Conservation (phyloP, 768 basidiomycete genomes). For the Boletus vinaceobasis region DNA sequence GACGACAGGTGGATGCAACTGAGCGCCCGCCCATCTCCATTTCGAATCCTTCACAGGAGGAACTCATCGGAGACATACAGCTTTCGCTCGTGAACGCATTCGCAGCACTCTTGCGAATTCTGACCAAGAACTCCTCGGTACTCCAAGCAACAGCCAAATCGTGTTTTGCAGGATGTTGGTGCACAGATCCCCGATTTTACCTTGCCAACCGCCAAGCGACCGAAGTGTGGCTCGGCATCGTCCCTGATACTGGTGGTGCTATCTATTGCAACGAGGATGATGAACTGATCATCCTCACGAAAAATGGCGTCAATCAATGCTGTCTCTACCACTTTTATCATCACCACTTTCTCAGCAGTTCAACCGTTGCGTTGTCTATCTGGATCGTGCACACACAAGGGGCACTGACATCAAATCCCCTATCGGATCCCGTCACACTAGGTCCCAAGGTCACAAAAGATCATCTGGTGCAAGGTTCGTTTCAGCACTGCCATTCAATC, state of each 20-base stretch:
- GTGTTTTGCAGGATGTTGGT: too few relatives aligned
- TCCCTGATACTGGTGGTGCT: constrained; percentile 38
- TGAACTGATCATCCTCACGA: background rate
- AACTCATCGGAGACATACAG: constrained; percentile 24
- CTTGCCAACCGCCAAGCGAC: too few relatives aligned
- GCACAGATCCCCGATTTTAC: too few relatives aligned
- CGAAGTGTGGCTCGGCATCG: too few relatives aligned
- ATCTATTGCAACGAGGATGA: constrained; percentile 37
- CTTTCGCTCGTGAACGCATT: constrained; percentile 35
- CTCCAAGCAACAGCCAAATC: too few relatives aligned
- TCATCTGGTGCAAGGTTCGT: constrained; percentile 12
- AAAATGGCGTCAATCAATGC: background rate
- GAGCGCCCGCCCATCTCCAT: constrained; percentile 23
- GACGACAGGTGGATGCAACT: constrained; percentile 32
- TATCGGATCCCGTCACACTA: constrained; percentile 26
- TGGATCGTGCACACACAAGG: constrained; percentile 58
- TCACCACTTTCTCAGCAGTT: constrained; percentile 26
- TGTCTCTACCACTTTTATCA: too few relatives aligned
- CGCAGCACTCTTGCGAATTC: constrained; percentile 8
- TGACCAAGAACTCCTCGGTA: rapidly evolving
- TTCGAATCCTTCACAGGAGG: constrained; percentile 7
- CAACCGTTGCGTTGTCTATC: constrained; percentile 44
- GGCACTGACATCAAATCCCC: constrained; percentile 53
- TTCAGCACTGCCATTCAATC: constrained; percentile 28
- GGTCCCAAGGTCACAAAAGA: constrained; percentile 53